Evolutionary conservation across 192 early-diverging fungal genomes (phyloP), one percentile per base, ranked within the genome.

Genomic region (Coemansia sp.): DNA sequence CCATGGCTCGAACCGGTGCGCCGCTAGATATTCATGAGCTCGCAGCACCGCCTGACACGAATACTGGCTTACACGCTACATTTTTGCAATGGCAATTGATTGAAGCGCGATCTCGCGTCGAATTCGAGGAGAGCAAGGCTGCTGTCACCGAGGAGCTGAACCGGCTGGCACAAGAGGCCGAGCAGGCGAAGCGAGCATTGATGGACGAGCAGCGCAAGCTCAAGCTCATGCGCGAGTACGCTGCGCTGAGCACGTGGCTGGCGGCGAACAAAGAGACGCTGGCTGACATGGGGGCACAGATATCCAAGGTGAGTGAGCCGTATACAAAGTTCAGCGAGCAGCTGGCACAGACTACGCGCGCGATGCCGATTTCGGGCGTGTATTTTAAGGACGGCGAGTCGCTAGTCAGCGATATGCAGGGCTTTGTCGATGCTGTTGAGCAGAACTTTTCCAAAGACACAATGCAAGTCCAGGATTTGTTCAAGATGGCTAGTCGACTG

Each of bases 321-420:
- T 82, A 82, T 53, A 32, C 54, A 41, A 29, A 9, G 20, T 65
- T 82, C 46, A 54, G 62, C 39, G 29, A 47, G 22, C 20, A 56
- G 0, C 45, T 82, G 58, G 63, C 41, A 40, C 53, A 59, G 31
- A 76, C 79, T 4, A 71, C 79, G 29, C 60, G 67, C 17, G 73
- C 79, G 7, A 82, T 82, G 79, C 73, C 79, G 10, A 60, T 82
- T 17, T 42, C 68, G 14, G 67, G 57, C 60, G 79, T 82, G 19
- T 39, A 62, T 15, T 75, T 47, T 54, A 49, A 32, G 31, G 60
- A 73, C 19, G 38, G 37, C n/a, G 65, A 61, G 46, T 10, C 61
- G 38, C 46, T 82, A 60, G 70, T 67, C n/a, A 59, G 27, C 35
- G 79, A 76, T 43, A 37, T 82, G 45, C 58, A 64, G 19, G 57